Percentiles rank a stretch among this genome's conserved stretches.
These are phyloP conservation scores for Colletotrichum melonis DNA, from an alignment of 2,329 filamentous ascomycete species.

Conservation along the genomic window DNA sequence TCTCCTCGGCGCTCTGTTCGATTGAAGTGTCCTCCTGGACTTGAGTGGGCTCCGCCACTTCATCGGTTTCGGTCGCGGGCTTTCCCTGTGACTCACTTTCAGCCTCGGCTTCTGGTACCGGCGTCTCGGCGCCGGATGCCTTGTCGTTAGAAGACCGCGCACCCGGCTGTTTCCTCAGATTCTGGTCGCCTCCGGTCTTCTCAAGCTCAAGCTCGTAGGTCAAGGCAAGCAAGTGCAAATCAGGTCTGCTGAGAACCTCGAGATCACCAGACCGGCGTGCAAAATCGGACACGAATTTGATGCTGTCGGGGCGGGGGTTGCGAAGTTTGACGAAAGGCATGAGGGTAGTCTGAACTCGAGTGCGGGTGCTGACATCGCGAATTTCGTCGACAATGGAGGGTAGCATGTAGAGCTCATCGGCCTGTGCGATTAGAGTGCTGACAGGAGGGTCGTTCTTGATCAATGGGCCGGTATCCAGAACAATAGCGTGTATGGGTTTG, in stretches of 20 bases:
- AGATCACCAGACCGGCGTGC: conserved; percentile 90
- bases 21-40: conserved; percentile 1
- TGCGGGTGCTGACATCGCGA: conserved; percentile 82
- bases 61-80: conserved; percentile 38
- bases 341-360: conserved; percentile 85
- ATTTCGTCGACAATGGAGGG: conserved; percentile 91
- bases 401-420: conserved; percentile 83
- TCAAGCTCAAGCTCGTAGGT: conserved; percentile 97
- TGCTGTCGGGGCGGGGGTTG: conserved; percentile 78
- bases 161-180: conserved; percentile 80
- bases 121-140: conserved; percentile 57
- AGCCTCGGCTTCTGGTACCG: neutral
- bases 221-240: conserved; percentile 89
- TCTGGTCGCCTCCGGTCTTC: conserved; percentile 88
- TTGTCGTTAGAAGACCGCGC: conserved; percentile 83
- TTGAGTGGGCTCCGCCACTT: conserved; percentile 14
- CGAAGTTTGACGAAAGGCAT: conserved; percentile 86
- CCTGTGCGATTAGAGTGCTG: conserved; percentile 82
- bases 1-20: conserved; percentile 13
- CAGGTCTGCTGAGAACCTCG: conserved; percentile 86
- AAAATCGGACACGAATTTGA: conserved; percentile 86
- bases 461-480: conserved; percentile 91
- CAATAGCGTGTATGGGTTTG: conserved; percentile 83
- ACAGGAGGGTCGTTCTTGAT: conserved; percentile 92
- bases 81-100: conserved; percentile 40